A percentile compares a stretch with the other conserved stretches of the same genome.
phyloP scores from a whole-genome alignment of 352 stramenopile genomes.

The Phytophthora cactorum region DNA sequence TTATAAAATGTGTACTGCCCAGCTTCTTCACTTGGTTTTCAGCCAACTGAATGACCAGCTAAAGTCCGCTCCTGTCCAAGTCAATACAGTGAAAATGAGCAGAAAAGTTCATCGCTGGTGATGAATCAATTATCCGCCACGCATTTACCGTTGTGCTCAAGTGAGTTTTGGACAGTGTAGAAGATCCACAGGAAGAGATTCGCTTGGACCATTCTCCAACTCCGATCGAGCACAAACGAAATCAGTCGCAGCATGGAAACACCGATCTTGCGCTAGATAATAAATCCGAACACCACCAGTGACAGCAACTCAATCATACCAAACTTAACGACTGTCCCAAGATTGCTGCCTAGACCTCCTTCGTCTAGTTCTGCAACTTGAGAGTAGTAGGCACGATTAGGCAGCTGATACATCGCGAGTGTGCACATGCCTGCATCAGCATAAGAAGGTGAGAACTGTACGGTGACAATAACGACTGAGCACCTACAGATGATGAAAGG shows the following conservation, averaged over 20 bases:
- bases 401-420: background rate
- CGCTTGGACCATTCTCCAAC: conserved; percentile 14
- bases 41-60: conserved; percentile 16
- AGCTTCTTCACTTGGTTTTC: background rate
- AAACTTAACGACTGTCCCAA: conserved; percentile 1
- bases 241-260: conserved; percentile 8
- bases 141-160: conserved; percentile 11
- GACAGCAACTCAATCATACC: background rate
- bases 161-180: conserved; percentile 15
- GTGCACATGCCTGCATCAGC: conserved; percentile 5
- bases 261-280: conserved; percentile 6
- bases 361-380: conserved; percentile 3
- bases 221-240: conserved; percentile 6
- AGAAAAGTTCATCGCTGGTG: too few species aligned
- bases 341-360: background rate
- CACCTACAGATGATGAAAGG: conserved; percentile 13
- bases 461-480: background rate
- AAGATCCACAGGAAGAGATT: conserved; percentile 19
- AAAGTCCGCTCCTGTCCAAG: conserved; percentile 6
- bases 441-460: background rate
- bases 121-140: background rate
- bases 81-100: background rate
- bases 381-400: conserved; percentile 9
- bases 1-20: too few species aligned
- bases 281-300: conserved; percentile 3